phyloP scores from a whole-genome alignment of 2,329 filamentous ascomycete genomes.

The Phaeophleospora eucalypticola region DNA sequence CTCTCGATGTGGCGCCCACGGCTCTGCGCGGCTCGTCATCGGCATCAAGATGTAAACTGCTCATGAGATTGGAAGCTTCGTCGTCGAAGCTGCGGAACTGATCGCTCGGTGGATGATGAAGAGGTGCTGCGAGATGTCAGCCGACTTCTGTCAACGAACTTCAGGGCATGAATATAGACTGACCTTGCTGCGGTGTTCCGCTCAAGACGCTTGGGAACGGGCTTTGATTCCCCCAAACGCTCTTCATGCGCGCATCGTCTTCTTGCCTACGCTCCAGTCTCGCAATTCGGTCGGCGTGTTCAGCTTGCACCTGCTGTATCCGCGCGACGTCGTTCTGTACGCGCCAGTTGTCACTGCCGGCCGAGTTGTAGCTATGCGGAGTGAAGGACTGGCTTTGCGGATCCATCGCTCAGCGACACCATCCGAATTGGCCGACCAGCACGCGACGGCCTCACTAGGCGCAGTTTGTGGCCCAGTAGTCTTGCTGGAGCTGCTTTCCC shows the following conservation, averaged over 20 bases:
- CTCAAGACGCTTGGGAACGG: constrained; percentile 83
- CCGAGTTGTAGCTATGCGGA: constrained; percentile 41
- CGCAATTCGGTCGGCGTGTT: constrained; percentile 58
- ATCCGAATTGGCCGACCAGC: constrained; percentile 18
- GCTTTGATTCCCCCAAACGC: constrained; percentile 78
- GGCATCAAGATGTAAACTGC: constrained; percentile 76
- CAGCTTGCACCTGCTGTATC: constrained; percentile 56
- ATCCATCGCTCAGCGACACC: constrained; percentile 49
- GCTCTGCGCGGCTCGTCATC: constrained; percentile 72
- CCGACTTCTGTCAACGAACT: constrained; percentile 3
- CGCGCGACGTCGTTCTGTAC: constrained; percentile 60
- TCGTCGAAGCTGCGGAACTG: constrained; percentile 89
- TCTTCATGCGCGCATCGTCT: constrained; percentile 66
- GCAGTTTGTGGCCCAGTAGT: background rate
- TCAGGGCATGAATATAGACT: constrained; percentile 28
- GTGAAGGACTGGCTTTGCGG: constrained; percentile 59
- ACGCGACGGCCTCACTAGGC: constrained; percentile 13
- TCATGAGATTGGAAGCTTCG: constrained; percentile 73
- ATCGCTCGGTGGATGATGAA: constrained; percentile 75
- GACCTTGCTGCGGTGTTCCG: constrained; percentile 83
- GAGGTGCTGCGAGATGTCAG: constrained; percentile 55
- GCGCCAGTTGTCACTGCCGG: constrained; percentile 58
- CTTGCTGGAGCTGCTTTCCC: constrained; percentile 1
- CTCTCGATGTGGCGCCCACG: constrained; percentile 80
- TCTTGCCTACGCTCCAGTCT: constrained; percentile 60